Evolutionary conservation across 108 stramenopile genomes (phyloP), one percentile per base, ranked within the genome.

Genomic region (Skeletonema potamos): DNA sequence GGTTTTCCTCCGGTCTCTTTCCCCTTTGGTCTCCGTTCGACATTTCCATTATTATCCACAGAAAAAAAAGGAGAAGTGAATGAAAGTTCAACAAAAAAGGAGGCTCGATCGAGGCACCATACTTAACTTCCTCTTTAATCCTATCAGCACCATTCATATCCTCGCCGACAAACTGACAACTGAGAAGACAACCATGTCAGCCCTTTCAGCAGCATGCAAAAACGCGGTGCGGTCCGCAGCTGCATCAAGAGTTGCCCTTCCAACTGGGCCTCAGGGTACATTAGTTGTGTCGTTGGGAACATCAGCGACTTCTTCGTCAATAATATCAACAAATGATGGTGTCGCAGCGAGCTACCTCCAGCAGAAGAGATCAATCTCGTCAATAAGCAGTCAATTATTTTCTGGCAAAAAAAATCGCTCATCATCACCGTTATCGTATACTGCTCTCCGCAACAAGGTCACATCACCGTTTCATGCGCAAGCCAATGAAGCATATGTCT

Each of bases 401-500:
- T 63, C 34, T 1, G 24, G 27, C 55, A 62, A 3, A 55, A 37
- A 67, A n/a, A 65, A 20, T 28, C 57, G 44, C 11, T 37, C 20
- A 29, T 34, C 41, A 11, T 12, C 63, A 15, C 54, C 68, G 0
- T 56, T 51, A 39, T 68, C 78, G 8, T 79, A 79, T 41, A 72
- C 66, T 44, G 60, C 78, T 13, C 60, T 72, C 20, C 78, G 78
- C 26, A 79, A 79, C 57, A 79, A 72, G 61, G 67, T 73, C 10
- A 66, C 78, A 8, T 58, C 68, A 72, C 71, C 72, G 28, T 79
- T 73, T 33, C 70, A 81, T 54, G 51, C 15, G 24, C 37, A 73
- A 39, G 54, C 65, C 12, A 20, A 51, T 66, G 77, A 66, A 28
- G 44, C 55, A 41, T 91, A 91, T 66, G 71, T 77, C 4, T 91